Evolutionary conservation across 192 early-diverging fungal genomes (phyloP), one percentile per base, ranked within the genome.

Genomic region (Polychytrium aggregatum): DNA sequence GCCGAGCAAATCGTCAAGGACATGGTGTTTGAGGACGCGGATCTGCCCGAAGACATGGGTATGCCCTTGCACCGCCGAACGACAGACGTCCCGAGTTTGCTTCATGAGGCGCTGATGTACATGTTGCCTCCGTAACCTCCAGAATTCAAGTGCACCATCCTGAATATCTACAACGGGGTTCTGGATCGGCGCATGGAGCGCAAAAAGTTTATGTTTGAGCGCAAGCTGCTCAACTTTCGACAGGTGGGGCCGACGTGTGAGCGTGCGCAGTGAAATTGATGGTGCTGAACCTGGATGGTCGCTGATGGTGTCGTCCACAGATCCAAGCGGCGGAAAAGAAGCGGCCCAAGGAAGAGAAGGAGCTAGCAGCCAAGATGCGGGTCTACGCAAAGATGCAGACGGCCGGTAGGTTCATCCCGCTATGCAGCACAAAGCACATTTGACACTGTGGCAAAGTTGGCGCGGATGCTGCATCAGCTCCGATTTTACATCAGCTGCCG

Each of bases 1-100:
- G 92, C 93, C 2, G 96, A 98, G 68, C 76, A 83, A 37, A 57
- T 68, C 10, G 81, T 98, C 44, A 98, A 97, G 54, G 93, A 98
- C 50, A 85, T 98, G 77, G 67, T 81, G 36, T 87, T 98, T 59
- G 76, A 73, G 41, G 91, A 94, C 26, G 81, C 82, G 35, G 92
- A 98, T 53, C 63, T 81, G 8, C 70, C 72, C 11, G 86, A 88
- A 46, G 95, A 98, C 56, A 78, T 75, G 18, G 72, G 82, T 79
- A 67, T 33, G 68, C 40, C 36, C n/a, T n/a, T n/a, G n/a, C 9
- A 14, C n/a, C n/a, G n/a, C n/a, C n/a, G n/a, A n/a, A n/a, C n/a
- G n/a, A n/a, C n/a, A n/a, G n/a, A n/a, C n/a, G n/a, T n/a, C n/a
- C n/a, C n/a, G n/a, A n/a, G n/a, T n/a, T n/a, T n/a, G n/a, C n/a